Evolutionary conservation across 164 flowering plant species (phyloP).

Genomic region (Stephania japonica): DNA sequence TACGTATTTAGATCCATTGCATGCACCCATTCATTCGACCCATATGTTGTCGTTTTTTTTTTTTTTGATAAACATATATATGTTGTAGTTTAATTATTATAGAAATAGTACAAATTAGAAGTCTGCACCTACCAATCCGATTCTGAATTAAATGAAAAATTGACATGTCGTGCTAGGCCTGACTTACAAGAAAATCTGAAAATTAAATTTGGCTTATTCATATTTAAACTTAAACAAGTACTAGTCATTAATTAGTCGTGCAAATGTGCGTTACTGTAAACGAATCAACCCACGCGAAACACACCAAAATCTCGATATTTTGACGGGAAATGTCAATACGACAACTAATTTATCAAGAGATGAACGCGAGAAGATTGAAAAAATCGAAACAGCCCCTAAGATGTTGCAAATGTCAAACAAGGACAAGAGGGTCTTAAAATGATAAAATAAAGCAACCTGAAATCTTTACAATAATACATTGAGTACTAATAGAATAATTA

Average conservation of each 20-base stretch:
- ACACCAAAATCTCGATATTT: neutral
- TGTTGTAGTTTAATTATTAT: too few species aligned
- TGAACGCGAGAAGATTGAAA: neutral
- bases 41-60: too few species aligned
- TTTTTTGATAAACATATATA: too few species aligned
- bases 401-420: neutral
- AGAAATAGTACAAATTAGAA: too few species aligned
- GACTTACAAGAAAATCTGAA: neutral
- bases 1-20: too few species aligned
- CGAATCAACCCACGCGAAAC: neutral
- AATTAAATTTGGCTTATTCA: neutral
- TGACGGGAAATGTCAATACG: neutral
- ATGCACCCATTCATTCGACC: too few species aligned
- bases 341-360: constrained; percentile 1
- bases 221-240: too few species aligned
- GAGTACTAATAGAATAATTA: neutral
- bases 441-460: constrained; percentile 6
- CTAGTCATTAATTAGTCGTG: too few species aligned
- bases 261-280: neutral
- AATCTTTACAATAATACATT: constrained; percentile 16
- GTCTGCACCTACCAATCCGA: too few species aligned
- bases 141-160: too few species aligned
- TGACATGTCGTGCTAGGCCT: neutral
- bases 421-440: neutral
- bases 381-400: neutral